These are phyloP conservation scores for Nicotiana attenuata DNA, from an alignment of 257 asterid genomes.

Conservation along the genomic window DNA sequence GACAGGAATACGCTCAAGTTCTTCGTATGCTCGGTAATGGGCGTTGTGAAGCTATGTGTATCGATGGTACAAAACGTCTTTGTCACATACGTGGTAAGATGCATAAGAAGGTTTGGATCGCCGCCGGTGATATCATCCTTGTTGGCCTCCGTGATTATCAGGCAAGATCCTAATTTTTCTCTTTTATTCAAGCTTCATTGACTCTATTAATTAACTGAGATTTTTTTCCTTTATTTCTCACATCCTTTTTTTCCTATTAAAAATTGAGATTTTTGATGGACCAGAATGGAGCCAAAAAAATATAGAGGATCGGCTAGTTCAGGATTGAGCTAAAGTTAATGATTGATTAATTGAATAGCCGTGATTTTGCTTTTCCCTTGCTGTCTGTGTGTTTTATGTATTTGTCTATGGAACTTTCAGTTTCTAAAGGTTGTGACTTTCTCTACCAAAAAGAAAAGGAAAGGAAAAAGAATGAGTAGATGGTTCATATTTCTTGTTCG, in stretches of 20 bases:
- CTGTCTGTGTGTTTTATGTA: background rate
- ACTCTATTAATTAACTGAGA: background rate
- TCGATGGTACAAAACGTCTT: too few relatives aligned
- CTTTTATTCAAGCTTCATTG: background rate
- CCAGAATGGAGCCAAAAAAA: background rate
- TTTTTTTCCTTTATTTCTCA: background rate
- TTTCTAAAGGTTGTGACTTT: background rate
- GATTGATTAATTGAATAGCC: background rate
- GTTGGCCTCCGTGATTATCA: too few relatives aligned
- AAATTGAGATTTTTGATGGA: background rate
- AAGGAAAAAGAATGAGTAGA: background rate
- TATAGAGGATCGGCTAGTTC: background rate
- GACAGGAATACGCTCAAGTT: too few relatives aligned
- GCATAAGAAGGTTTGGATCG: too few relatives aligned
- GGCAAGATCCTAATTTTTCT: slow-evolving; percentile 18
- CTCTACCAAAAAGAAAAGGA: background rate
- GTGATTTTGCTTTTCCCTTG: background rate
- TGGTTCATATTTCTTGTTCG: background rate
- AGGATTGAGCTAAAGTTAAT: background rate
- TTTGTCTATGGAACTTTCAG: background rate
- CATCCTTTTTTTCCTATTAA: background rate
- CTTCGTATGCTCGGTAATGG: too few relatives aligned
- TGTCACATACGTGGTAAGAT: too few relatives aligned
- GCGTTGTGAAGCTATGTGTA: too few relatives aligned
- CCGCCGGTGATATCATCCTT: too few relatives aligned